Conservation (phyloP, 345 rosid genomes). For the Lagerstroemia speciosa region DNA sequence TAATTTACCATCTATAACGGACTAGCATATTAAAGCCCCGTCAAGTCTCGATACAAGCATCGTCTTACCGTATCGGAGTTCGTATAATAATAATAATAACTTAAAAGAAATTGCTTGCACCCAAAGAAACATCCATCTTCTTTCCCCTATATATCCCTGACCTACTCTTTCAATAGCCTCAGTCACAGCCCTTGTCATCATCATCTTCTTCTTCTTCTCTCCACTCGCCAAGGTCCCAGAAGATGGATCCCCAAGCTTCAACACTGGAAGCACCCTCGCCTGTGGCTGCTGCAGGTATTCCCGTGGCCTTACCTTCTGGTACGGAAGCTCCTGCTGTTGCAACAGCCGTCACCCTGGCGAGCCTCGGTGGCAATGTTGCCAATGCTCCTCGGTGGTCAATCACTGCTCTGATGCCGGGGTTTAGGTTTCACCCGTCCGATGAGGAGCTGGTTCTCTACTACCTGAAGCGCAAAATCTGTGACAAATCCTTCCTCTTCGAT, state of each 20-base stretch:
- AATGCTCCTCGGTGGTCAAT: slow-evolving; percentile 10
- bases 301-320: too few relatives aligned
- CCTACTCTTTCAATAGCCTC: neutral
- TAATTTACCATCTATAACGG: too few relatives aligned
- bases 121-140: too few relatives aligned
- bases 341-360: neutral
- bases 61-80: too few relatives aligned
- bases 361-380: neutral
- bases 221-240: neutral
- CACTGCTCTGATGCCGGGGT: slow-evolving; percentile 78
- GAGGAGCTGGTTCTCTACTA: slow-evolving; percentile 75
- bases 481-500: slow-evolving; percentile 61
- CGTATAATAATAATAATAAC: too few relatives aligned
- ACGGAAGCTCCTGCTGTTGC: neutral
- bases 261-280: neutral
- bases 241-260: slow-evolving; percentile 11
- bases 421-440: slow-evolving; percentile 85
- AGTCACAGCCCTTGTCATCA: neutral
- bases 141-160: too few relatives aligned
- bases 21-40: too few relatives aligned
- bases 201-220: neutral
- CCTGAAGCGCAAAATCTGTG: slow-evolving; percentile 69
- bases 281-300: neutral
- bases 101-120: too few relatives aligned
- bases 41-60: too few relatives aligned